Evolutionary conservation across 139 green algal genomes (phyloP), one percentile per base, ranked within the genome.

Genomic region (Pseudopediastrum boryanum): DNA sequence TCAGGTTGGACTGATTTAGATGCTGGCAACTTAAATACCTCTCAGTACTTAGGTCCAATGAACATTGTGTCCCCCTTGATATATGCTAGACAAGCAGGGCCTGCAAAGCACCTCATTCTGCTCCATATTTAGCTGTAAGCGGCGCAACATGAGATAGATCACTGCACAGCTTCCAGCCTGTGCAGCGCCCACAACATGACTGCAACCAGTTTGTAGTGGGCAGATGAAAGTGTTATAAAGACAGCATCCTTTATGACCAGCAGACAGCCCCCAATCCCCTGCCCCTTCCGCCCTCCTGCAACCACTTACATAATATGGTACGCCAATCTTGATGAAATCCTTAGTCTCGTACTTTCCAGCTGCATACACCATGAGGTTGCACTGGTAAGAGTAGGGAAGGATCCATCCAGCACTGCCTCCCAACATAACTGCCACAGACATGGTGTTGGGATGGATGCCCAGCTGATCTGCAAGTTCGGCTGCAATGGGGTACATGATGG

Each of bases 301-400:
- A 41, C n/a, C 10, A 46, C 69, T 78, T 39, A 68, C 58, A 63
- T 93, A 86, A 79, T 86, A 88, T 7, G 83, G 85, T 0, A 48
- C 77, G 0, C 89, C 89, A 33, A 91, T 84, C 4, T 68, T 78
- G 1, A 86, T 64, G 69, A 93, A 93, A 74, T 93, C 85, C 21
- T 51, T 38, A 39, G 83, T 87, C 16, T 62, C 69, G 81, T 94
- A 94, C 42, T 87, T 86, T n/a, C 90, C 90, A 2, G 89, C 85
- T 2, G 78, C 80, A 71, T 85, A 91, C 10, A 92, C 88, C 90
- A 94, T 94, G 27, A 94, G 84, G 85, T 94, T 79, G 72, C 74
- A 80, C 74, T 80, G 74, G 83, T 94, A 94, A 43, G 68, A 73
- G 82, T 89, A 91, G 19, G 88, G 90, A 44, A 79, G 84, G 41